Percentiles rank a stretch among this genome's conserved stretches.
Conservation (phyloP, 164 flowering plant genomes). For the Vitis amurensis region DNA sequence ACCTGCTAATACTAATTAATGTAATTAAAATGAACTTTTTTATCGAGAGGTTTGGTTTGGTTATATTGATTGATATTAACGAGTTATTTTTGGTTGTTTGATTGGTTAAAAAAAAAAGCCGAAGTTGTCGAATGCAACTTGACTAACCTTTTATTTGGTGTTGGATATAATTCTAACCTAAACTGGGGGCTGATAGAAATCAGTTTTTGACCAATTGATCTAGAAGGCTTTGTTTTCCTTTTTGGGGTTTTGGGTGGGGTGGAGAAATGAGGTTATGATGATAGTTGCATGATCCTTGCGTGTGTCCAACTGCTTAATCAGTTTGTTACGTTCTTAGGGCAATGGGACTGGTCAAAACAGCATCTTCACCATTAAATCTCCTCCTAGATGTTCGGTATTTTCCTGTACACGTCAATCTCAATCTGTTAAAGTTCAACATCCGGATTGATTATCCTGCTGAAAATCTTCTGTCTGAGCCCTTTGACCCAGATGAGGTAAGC, state of each 20-base stretch:
- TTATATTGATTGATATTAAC: no score
- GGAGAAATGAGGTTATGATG: background rate
- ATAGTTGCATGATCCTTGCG: background rate
- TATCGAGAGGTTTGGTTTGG: no score
- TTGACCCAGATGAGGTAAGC: conserved; percentile 70
- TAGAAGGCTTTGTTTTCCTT: background rate
- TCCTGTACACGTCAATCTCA: conserved; percentile 92
- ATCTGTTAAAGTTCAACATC: conserved; percentile 65
- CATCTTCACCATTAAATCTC: conserved; percentile 79
- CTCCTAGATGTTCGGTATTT: conserved; percentile 84
- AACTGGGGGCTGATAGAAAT: background rate
- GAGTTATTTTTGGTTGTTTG: no score
- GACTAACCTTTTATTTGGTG: conserved; percentile 1
- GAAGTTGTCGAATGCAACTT: conserved; percentile 26
- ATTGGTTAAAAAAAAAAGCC: conserved; percentile 36
- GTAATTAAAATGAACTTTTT: no score
- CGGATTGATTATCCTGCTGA: conserved; percentile 72
- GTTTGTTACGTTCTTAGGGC: conserved; percentile 50
- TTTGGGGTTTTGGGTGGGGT: no score
- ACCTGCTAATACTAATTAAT: no score
- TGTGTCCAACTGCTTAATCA: background rate
- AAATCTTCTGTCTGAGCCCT: conserved; percentile 48
- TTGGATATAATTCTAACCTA: background rate
- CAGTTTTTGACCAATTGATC: background rate
- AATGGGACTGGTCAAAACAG: conserved; percentile 70